A percentile compares a stretch with the other conserved stretches of the same genome.
phyloP scores from a whole-genome alignment of 2,329 filamentous ascomycete species.

The Aureobasidium sp. region DNA sequence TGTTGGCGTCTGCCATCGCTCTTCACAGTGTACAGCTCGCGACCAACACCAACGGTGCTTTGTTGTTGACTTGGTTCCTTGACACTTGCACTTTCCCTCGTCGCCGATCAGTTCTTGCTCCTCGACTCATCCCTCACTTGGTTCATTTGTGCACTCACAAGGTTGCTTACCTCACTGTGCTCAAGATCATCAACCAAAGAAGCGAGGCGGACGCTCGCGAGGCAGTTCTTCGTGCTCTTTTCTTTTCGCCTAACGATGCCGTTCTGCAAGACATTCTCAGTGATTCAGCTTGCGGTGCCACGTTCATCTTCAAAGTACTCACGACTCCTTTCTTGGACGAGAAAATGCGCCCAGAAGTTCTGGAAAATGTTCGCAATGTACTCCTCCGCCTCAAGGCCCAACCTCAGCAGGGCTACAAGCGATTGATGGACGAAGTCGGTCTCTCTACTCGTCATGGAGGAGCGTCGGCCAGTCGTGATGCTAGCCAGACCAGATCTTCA shows the following conservation, averaged over 20 bases:
- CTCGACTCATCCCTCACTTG: constrained; percentile 83
- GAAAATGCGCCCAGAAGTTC: constrained; percentile 74
- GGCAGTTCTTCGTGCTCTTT: constrained; percentile 79
- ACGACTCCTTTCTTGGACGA: constrained; percentile 98
- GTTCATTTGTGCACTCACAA: constrained; percentile 97
- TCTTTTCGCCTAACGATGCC: constrained; percentile 83
- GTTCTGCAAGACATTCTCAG: constrained; percentile 82
- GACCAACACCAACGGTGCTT: constrained; percentile 89
- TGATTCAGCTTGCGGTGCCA: constrained; percentile 87
- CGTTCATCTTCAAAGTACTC: constrained; percentile 95
- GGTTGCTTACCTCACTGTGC: constrained; percentile 90
- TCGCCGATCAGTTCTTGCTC: constrained; percentile 83
- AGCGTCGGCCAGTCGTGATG: constrained; percentile 31
- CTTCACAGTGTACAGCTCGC: constrained; percentile 93
- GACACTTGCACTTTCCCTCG: constrained; percentile 95
- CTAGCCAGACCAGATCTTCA: constrained; percentile 26
- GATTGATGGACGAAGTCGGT: constrained; percentile 96
- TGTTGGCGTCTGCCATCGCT: constrained; percentile 92
- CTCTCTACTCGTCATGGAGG: constrained; percentile 55
- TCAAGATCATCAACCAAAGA: constrained; percentile 98
- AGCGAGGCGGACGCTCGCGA: constrained; percentile 89
- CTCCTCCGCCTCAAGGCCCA: constrained; percentile 86
- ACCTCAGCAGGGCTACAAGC: constrained; percentile 93
- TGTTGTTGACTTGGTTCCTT: constrained; percentile 93
- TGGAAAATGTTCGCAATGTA: constrained; percentile 87